Conservation (phyloP, 192 early-diverging fungal species). For the Coemansia sp. region DNA sequence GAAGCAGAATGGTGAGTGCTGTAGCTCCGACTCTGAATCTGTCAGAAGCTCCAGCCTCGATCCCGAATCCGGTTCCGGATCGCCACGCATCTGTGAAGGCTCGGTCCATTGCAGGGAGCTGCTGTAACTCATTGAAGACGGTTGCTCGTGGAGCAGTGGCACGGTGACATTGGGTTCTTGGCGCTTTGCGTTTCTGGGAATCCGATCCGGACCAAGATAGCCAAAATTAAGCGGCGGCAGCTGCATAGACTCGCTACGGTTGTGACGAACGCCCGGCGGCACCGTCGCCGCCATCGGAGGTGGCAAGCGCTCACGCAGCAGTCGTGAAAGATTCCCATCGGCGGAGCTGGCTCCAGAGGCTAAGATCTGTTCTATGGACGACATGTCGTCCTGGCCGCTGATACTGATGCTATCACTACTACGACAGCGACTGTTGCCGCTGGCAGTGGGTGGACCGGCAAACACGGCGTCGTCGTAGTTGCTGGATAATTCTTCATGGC, state of each 20-base stretch:
- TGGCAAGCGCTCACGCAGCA: slow-evolving; percentile 38
- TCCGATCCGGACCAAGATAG: slow-evolving; percentile 31
- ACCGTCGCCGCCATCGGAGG: not conserved
- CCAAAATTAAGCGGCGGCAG: slow-evolving; percentile 35
- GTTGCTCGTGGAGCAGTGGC: not conserved
- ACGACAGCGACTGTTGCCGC: not conserved
- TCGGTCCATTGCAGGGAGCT: slow-evolving; percentile 4
- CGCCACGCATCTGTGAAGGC: slow-evolving; percentile 3
- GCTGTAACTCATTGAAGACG: slow-evolving; percentile 13
- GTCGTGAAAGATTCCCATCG: slow-evolving; percentile 37
- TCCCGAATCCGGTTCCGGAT: slow-evolving; percentile 10
- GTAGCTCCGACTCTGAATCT: not conserved
- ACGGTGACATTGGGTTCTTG: slow-evolving; percentile 6
- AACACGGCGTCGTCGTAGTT: slow-evolving; percentile 11
- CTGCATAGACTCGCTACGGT: not conserved
- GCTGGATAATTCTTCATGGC: slow-evolving; percentile 29
- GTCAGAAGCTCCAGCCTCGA: slow-evolving; percentile 12
- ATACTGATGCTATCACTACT: slow-evolving; percentile 19
- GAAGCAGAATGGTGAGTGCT: slow-evolving; percentile 4
- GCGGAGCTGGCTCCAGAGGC: slow-evolving; percentile 18
- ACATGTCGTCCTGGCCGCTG: slow-evolving; percentile 39
- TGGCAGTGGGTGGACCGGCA: not conserved
- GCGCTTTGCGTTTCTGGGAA: slow-evolving; percentile 46
- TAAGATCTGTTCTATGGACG: slow-evolving; percentile 46
- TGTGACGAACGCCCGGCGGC: not conserved